Conservation (phyloP, 345 rosid genomes). For the Salix koriyanagi region DNA sequence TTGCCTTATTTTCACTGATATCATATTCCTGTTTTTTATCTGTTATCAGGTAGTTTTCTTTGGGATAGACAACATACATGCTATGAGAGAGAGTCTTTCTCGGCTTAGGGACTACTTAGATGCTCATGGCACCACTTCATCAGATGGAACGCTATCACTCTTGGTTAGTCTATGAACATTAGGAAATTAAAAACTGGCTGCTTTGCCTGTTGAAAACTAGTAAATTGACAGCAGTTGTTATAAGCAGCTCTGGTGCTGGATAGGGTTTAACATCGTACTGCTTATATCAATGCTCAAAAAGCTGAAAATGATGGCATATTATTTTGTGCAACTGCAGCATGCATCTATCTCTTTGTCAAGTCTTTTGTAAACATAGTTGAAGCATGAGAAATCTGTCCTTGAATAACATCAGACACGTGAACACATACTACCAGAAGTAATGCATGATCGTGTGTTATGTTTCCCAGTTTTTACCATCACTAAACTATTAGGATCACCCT, state of each 20-base stretch:
- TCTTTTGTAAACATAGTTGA: not conserved
- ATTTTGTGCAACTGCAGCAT: not conserved
- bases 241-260: not conserved
- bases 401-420: not conserved
- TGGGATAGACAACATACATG: slow-evolving; percentile 99
- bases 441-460: not conserved
- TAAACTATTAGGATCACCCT: not conserved
- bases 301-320: not conserved
- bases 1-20: slow-evolving; percentile 12
- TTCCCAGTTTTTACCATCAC: not conserved
- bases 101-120: slow-evolving; percentile 96
- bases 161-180: slow-evolving; percentile 50
- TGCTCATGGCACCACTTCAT: slow-evolving; percentile 87
- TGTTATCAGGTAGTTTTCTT: slow-evolving; percentile 74
- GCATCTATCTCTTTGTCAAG: not conserved
- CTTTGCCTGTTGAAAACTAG: not conserved
- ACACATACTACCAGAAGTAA: not conserved
- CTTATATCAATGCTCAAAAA: too few relatives aligned
- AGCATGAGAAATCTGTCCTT: not conserved
- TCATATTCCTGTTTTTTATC: slow-evolving; percentile 7
- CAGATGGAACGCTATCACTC: slow-evolving; percentile 96
- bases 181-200: not conserved
- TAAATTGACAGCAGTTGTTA: not conserved
- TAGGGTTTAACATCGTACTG: not conserved
- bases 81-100: slow-evolving; percentile 95